phyloP scores from a whole-genome alignment of 371 early-diverging fungal genomes.

The Caulochytrium protostelioides region DNA sequence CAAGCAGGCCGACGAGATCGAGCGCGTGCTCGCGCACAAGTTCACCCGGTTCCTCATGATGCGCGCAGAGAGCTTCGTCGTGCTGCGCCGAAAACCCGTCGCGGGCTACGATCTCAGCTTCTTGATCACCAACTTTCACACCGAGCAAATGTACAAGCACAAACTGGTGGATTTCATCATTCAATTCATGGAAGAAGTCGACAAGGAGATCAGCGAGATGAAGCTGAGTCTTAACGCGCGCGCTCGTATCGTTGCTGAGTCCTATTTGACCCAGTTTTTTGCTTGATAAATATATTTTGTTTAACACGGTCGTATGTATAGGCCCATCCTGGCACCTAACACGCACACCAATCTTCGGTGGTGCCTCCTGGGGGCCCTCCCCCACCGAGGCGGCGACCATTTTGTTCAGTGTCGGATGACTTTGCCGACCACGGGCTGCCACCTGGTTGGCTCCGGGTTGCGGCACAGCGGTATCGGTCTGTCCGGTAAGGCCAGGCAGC shows the following conservation, averaged over 20 bases:
- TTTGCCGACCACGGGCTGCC: too few species aligned
- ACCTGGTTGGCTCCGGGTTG: too few species aligned
- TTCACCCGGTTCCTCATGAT: constrained; percentile 89
- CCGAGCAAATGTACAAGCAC: constrained; percentile 91
- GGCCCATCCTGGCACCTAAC: too few species aligned
- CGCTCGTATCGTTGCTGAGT: constrained; percentile 79
- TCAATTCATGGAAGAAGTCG: constrained; percentile 95
- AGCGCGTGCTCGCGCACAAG: constrained; percentile 80
- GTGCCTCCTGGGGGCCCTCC: too few species aligned
- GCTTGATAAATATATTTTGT: too few species aligned
- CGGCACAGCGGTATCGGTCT: too few species aligned
- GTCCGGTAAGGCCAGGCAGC: too few species aligned
- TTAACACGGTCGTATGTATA: too few species aligned
- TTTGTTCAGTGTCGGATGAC: too few species aligned
- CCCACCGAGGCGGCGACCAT: too few species aligned
- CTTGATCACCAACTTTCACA: constrained; percentile 83
- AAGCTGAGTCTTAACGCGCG: constrained; percentile 83
- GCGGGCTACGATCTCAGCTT: constrained; percentile 90
- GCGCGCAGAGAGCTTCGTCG: constrained; percentile 87
- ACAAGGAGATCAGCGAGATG: constrained; percentile 96
- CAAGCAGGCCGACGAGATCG: constrained; percentile 95
- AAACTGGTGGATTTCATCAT: constrained; percentile 94
- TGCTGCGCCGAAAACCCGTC: constrained; percentile 77
- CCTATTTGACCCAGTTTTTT: constrained; percentile 1
- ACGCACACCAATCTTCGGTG: too few species aligned